Percentiles rank a stretch among this genome's conserved stretches.
Conservation (phyloP, 352 stramenopile genomes). For the Halophytophthora batemanensis region DNA sequence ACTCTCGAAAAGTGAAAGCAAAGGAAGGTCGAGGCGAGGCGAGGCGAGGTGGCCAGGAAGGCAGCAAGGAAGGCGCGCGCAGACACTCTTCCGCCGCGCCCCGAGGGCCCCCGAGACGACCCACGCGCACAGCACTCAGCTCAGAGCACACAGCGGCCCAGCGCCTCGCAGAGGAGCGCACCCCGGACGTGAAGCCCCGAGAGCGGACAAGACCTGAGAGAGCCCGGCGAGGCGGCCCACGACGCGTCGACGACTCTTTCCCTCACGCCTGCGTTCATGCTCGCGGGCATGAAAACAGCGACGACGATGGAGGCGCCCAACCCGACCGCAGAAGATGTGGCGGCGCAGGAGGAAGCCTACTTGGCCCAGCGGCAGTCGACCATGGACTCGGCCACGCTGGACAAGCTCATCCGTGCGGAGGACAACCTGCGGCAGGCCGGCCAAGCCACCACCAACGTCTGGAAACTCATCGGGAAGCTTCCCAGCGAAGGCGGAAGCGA, state of each 20-base stretch:
- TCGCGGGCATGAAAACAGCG: neutral
- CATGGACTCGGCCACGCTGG: constrained; percentile 80
- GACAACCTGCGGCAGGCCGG: constrained; percentile 79
- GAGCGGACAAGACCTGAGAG: too few species aligned
- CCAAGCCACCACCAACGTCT: constrained; percentile 78
- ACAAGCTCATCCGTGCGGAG: constrained; percentile 79
- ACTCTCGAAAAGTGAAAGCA: too few species aligned
- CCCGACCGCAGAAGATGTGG: constrained; percentile 5
- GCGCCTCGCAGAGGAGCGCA: too few species aligned
- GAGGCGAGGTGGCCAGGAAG: too few species aligned
- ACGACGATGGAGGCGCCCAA: neutral
- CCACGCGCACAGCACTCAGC: too few species aligned
- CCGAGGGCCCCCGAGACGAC: too few species aligned
- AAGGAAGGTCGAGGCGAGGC: too few species aligned
- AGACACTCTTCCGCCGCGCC: too few species aligned
- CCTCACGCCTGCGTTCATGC: constrained; percentile 11
- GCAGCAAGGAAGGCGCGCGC: too few species aligned
- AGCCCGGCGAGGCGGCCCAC: too few species aligned
- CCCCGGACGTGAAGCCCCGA: too few species aligned
- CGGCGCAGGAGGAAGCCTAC: constrained; percentile 51
- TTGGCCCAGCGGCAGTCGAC: constrained; percentile 63
- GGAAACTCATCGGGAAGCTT: constrained; percentile 68
- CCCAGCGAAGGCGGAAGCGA: constrained; percentile 32
- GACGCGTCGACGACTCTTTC: neutral
- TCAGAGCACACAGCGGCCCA: too few species aligned